These are phyloP conservation scores for Teunomyces panamensis DNA, from an alignment of 805 yeast genomes.

Conservation along the genomic window DNA sequence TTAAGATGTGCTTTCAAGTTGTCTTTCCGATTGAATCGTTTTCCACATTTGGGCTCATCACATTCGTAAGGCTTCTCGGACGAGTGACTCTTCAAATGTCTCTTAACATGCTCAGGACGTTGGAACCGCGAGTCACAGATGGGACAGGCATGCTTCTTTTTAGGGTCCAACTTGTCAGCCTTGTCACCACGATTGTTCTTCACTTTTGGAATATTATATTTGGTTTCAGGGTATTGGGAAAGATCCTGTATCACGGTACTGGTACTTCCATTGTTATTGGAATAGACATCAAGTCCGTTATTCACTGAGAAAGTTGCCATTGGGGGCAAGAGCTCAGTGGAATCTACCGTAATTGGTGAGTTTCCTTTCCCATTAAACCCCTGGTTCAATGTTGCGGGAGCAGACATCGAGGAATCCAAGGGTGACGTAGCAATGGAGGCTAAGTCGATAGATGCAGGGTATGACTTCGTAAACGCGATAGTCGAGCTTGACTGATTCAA, in stretches of 20 bases:
- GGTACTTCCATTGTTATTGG: background rate
- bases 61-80: constrained; percentile 58
- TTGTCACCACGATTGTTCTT: constrained; percentile 17
- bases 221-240: constrained; percentile 3
- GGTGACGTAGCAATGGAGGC: constrained; percentile 48
- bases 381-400: constrained; percentile 10
- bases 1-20: constrained; percentile 60
- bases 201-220: constrained; percentile 10
- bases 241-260: constrained; percentile 3
- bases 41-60: constrained; percentile 49
- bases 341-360: background rate
- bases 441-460: constrained; percentile 51
- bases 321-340: constrained; percentile 24
- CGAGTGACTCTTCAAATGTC: constrained; percentile 59
- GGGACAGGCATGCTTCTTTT: constrained; percentile 64
- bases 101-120: constrained; percentile 69
- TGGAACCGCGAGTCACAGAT: constrained; percentile 61
- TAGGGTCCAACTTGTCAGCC: constrained; percentile 40
- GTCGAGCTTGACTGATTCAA: constrained; percentile 5
- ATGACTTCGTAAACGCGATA: constrained; percentile 32
- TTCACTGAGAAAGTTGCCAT: constrained; percentile 27
- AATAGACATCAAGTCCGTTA: constrained; percentile 2
- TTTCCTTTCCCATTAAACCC: background rate
- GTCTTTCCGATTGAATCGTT: constrained; percentile 57
- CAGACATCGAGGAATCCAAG: constrained; percentile 11